Conservation (phyloP, 495 filamentous ascomycete genomes). For the Chaetomium fimeti region DNA sequence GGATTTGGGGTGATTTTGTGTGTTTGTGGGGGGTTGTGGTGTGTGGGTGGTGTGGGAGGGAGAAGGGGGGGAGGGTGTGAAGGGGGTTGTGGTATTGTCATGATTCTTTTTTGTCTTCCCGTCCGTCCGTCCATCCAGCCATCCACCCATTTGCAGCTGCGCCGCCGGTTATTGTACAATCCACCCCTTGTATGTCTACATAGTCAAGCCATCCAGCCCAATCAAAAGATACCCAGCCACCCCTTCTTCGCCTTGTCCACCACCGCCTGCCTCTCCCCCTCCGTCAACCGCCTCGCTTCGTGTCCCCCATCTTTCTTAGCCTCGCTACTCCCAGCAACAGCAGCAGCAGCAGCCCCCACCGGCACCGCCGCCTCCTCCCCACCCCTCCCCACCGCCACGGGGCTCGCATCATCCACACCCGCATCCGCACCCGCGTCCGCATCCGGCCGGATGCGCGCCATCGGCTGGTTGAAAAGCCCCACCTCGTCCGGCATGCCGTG, state of each 20-base stretch:
- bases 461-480: conserved; percentile 33
- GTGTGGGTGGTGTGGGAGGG: not conserved
- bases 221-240: conserved; percentile 44
- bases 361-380: not conserved
- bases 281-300: conserved; percentile 13
- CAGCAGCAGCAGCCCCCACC: not conserved
- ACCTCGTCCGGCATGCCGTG: conserved; percentile 69
- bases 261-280: conserved; percentile 20
- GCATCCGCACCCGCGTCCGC: too few species aligned
- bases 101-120: not conserved
- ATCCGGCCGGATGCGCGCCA: conserved; percentile 21
- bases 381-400: not conserved
- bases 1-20: conserved; percentile 40
- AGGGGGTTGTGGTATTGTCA: not conserved
- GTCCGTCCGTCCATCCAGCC: not conserved
- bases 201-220: conserved; percentile 22
- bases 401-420: conserved; percentile 10
- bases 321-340: not conserved
- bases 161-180: not conserved
- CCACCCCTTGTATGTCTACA: conserved; percentile 4
- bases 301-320: not conserved
- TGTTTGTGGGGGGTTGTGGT: too few species aligned
- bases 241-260: conserved; percentile 38
- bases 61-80: not conserved
- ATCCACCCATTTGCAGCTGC: not conserved